Evolutionary conservation across 176 grass and related monocot genomes (phyloP), one percentile per base, ranked within the genome.

Genomic region (Aechmea fasciata): DNA sequence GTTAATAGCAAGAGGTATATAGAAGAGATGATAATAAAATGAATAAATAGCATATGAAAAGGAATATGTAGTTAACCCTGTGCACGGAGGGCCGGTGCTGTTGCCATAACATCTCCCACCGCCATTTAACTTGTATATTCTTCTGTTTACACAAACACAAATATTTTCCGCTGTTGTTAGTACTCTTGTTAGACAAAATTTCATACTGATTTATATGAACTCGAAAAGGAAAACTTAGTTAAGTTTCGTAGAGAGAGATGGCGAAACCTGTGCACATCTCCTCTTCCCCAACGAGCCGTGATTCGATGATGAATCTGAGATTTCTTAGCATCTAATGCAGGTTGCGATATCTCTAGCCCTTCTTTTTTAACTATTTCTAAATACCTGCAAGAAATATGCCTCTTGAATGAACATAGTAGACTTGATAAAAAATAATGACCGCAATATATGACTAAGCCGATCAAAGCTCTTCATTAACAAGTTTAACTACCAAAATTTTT

Each of bases 301-400:
- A 96, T 81, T 24, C 70, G 66, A 67, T 96, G 91, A 76, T 96
- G 91, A 77, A 96, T 78, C 51, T 78, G 75, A 11, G 91, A 96
- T 51, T 85, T 86, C 8, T 51, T 19, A 22, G 11, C 28, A 72
- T 96, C 91, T 10, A 96, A 83, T 70, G 87, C 91, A 63, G 91
- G 91, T 78, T 96, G 91, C 49, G 91, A 96, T 77, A 96, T 91
- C 79, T 87, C 87, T 1, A 96, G 79, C n/a, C 84, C 79, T 73
- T 96, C 87, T 8, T 48, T 71, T 11, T 67, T 54, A 4, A 90
- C 63, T 66, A 91, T 55, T 11, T 19, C 9, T 22, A 96, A 25
- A 79, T 96, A 82, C 66, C 80, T 82, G 64, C 52, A 70, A 64
- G 19, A 70, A 52, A 50, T 33, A 15, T 20, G 22, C 14, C 48